phyloP scores from a whole-genome alignment of 2,329 filamentous ascomycete genomes.

The Colletotrichum sp. region DNA sequence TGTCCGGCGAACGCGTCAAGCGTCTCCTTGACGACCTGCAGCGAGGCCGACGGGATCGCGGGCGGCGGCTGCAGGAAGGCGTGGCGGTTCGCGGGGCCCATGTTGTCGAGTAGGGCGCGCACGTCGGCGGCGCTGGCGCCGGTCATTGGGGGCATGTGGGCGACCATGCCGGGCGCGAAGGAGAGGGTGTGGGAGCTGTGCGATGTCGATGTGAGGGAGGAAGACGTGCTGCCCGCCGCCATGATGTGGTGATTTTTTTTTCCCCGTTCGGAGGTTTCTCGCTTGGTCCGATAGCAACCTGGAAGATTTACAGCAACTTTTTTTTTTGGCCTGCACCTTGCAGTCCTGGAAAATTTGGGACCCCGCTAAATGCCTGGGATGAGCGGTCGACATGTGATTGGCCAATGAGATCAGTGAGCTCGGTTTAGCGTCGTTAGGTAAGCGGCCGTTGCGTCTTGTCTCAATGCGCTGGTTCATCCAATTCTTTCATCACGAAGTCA shows the following conservation, averaged over 20 bases:
- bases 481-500: background rate
- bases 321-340: background rate
- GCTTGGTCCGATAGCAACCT: background rate
- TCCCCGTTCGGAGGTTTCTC: background rate
- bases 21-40: conserved; percentile 79
- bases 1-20: conserved; percentile 79
- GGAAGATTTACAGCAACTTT: conserved; percentile 11
- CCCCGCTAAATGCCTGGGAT: conserved; percentile 11
- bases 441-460: background rate
- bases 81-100: conserved; percentile 68
- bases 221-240: conserved; percentile 53
- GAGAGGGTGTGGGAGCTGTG: conserved; percentile 68
- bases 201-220: conserved; percentile 54
- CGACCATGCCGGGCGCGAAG: conserved; percentile 48
- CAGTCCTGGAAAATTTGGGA: conserved; percentile 15
- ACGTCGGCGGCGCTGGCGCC: conserved; percentile 41
- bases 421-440: background rate
- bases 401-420: conserved; percentile 1
- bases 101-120: conserved; percentile 58
- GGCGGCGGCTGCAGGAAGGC: conserved; percentile 77
- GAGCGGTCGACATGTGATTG: conserved; percentile 1
- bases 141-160: conserved; percentile 25
- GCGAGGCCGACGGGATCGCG: conserved; percentile 70
- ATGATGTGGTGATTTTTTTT: conserved; percentile 5
- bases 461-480: background rate